These are phyloP conservation scores for Gracilaria gracilis DNA, from an alignment of 23 red algal genomes.

Conservation along the genomic window DNA sequence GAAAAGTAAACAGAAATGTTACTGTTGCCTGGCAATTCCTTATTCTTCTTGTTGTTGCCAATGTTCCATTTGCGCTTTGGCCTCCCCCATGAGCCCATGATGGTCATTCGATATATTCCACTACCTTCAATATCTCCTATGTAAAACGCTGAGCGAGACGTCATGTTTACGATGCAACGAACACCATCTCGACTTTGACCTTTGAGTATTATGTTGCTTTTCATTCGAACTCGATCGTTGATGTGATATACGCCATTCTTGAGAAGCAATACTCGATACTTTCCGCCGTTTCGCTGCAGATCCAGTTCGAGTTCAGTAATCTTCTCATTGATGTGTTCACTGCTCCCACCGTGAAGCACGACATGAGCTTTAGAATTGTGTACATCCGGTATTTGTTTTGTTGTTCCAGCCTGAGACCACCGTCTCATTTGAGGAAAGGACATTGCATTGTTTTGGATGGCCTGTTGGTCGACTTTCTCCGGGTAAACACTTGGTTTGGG, in stretches of 20 bases:
- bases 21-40: not conserved
- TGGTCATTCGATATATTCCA: slow-evolving; percentile 2
- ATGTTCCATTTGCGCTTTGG: not conserved
- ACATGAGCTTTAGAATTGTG: not conserved
- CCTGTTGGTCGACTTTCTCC: not conserved
- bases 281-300: not conserved
- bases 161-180: not conserved
- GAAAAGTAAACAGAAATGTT: slow-evolving; percentile 1
- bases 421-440: not conserved
- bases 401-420: not conserved
- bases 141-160: not conserved
- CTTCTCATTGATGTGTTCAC: not conserved
- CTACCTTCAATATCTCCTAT: not conserved
- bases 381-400: not conserved
- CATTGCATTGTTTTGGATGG: not conserved
- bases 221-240: not conserved
- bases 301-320: not conserved
- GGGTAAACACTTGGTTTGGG: too few relatives aligned
- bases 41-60: not conserved
- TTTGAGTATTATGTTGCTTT: not conserved
- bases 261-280: not conserved
- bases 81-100: not conserved
- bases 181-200: slow-evolving; percentile 15
- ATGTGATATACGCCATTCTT: not conserved
- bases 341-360: not conserved